These are phyloP conservation scores for Tetrapisispora pingtungensis DNA, from an alignment of 805 yeast genomes.

Conservation along the genomic window DNA sequence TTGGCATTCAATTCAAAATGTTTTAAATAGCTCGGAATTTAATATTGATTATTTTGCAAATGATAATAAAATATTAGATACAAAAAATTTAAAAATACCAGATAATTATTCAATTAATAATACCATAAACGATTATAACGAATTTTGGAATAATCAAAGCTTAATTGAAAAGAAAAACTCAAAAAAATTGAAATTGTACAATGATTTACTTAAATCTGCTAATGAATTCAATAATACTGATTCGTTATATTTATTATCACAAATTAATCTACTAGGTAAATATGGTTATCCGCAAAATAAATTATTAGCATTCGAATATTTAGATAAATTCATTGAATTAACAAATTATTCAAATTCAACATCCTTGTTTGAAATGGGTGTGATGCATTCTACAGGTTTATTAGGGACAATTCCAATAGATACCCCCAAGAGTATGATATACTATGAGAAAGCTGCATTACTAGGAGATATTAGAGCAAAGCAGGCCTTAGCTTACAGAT, in stretches of 20 bases:
- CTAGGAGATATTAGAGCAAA: slow-evolving; percentile 57
- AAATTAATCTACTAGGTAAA: slow-evolving; percentile 54
- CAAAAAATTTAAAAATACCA: slow-evolving; percentile 15
- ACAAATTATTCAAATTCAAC: slow-evolving; percentile 39
- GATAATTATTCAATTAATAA: slow-evolving; percentile 16
- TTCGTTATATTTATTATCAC: slow-evolving; percentile 46
- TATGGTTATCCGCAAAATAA: slow-evolving; percentile 50
- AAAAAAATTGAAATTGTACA: slow-evolving; percentile 11
- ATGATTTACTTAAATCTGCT: slow-evolving; percentile 18
- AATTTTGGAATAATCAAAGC: slow-evolving; percentile 5
- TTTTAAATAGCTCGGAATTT: background rate
- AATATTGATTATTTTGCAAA: background rate
- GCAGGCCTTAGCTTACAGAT: slow-evolving; percentile 68
- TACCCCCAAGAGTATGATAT: slow-evolving; percentile 56
- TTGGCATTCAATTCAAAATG: slow-evolving; percentile 13
- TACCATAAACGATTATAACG: slow-evolving; percentile 6
- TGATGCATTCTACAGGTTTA: slow-evolving; percentile 70
- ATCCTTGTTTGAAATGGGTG: slow-evolving; percentile 70
- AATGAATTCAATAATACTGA: slow-evolving; percentile 31
- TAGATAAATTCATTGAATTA: slow-evolving; percentile 38
- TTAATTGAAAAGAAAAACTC: slow-evolving; percentile 8
- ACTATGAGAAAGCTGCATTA: slow-evolving; percentile 60
- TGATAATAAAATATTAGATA: background rate
- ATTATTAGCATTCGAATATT: slow-evolving; percentile 42
- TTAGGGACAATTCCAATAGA: slow-evolving; percentile 60